phyloP scores from a whole-genome alignment of 73 alveolate genomes.

The Paramecium biaurelia region DNA sequence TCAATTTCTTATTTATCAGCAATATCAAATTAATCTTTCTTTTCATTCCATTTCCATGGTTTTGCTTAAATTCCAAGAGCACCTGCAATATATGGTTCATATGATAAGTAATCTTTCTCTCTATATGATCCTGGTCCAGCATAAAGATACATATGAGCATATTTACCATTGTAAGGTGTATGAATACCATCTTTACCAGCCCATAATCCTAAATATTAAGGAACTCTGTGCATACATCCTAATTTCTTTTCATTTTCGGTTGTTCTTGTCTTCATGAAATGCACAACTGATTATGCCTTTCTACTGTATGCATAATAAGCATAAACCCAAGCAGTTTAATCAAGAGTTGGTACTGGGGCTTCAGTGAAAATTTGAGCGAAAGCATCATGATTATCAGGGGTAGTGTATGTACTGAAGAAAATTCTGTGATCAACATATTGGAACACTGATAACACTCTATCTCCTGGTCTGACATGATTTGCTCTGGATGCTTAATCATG shows the following conservation, averaged over 20 bases:
- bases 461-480: conserved; percentile 49
- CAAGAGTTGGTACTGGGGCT: conserved; percentile 34
- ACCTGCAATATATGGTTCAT: conserved; percentile 32
- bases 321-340: conserved; percentile 49
- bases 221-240: conserved; percentile 45
- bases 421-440: conserved; percentile 23
- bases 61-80: conserved; percentile 21
- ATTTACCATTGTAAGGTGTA: conserved; percentile 43
- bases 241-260: conserved; percentile 38
- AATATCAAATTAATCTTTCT: not conserved
- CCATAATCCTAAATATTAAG: conserved; percentile 17
- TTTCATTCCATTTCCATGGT: conserved; percentile 24
- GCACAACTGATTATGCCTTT: not conserved
- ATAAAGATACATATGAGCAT: not conserved
- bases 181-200: conserved; percentile 50
- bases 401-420: conserved; percentile 19
- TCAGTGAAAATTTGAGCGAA: not conserved
- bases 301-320: conserved; percentile 47
- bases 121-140: conserved; percentile 50
- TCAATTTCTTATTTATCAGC: conserved; percentile 11
- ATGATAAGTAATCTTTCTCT: not conserved
- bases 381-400: conserved; percentile 28
- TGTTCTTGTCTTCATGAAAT: conserved; percentile 9
- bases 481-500: not conserved
- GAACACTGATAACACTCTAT: not conserved